Conservation (phyloP, 2,329 filamentous ascomycete species). For the Geosmithia morbida region DNA sequence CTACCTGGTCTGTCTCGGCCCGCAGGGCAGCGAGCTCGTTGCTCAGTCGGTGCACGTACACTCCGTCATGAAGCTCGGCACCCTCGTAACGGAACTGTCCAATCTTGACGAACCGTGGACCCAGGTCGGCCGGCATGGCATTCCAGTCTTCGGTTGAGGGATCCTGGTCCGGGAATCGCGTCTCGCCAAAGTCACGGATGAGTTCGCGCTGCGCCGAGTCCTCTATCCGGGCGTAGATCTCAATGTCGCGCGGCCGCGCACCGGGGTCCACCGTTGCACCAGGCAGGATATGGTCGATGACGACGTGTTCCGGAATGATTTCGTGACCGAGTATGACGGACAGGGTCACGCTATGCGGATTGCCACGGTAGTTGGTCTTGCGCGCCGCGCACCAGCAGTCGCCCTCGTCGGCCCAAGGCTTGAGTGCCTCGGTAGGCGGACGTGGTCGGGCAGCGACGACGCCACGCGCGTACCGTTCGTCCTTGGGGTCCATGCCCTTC, state of each 20-base stretch:
- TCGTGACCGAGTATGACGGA: conserved; percentile 42
- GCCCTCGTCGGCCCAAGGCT: conserved; percentile 60
- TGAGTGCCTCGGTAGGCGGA: conserved; percentile 41
- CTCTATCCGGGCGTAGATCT: conserved; percentile 50
- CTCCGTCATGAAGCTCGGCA: conserved; percentile 22
- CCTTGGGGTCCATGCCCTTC: conserved; percentile 7
- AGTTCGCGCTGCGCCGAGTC: conserved; percentile 25
- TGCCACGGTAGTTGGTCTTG: conserved; percentile 21
- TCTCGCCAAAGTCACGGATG: conserved; percentile 26
- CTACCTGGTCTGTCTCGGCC: conserved; percentile 33
- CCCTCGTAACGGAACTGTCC: conserved; percentile 39
- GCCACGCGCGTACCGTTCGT: conserved; percentile 7
- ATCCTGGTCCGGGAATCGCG: conserved; percentile 20
- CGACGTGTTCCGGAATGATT: conserved; percentile 53
- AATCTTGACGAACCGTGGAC: conserved; percentile 38
- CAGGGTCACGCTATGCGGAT: conserved; percentile 45
- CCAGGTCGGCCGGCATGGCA: conserved; percentile 10
- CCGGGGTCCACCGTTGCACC: conserved; percentile 45
- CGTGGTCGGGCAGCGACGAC: background rate
- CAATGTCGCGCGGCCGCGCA: conserved; percentile 51
- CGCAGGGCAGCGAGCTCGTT: conserved; percentile 31
- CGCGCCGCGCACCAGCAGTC: conserved; percentile 73
- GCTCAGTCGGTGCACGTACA: conserved; percentile 39
- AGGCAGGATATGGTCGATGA: conserved; percentile 57
- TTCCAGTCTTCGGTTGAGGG: conserved; percentile 10